phyloP scores from a whole-genome alignment of 2,329 filamentous ascomycete species.

The Calonectria multiphialidica region DNA sequence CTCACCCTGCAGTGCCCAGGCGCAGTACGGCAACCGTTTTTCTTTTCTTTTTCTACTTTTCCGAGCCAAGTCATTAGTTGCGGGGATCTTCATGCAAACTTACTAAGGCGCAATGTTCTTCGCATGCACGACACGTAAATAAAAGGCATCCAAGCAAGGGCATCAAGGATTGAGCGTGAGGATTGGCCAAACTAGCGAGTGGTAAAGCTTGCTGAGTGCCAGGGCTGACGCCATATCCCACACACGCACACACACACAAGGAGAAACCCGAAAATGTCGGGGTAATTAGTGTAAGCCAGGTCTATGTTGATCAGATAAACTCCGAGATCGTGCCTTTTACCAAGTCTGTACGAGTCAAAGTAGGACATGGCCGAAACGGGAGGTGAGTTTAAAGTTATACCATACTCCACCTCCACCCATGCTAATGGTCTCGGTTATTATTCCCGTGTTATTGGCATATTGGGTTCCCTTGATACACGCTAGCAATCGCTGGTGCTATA shows the following conservation, averaged over 20 bases:
- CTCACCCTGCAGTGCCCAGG: not conserved
- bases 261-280: not conserved
- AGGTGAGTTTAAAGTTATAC: not conserved
- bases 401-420: not conserved
- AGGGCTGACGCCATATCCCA: not conserved
- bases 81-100: not conserved
- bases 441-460: slow-evolving; percentile 3
- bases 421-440: not conserved
- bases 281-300: not conserved
- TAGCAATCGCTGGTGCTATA: not conserved
- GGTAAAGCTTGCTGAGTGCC: not conserved
- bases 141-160: not conserved
- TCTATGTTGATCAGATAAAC: too few relatives aligned
- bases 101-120: not conserved
- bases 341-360: too few relatives aligned
- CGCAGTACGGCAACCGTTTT: not conserved
- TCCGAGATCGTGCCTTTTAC: not conserved
- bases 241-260: not conserved
- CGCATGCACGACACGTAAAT: not conserved
- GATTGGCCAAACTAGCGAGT: not conserved
- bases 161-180: not conserved
- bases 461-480: not conserved
- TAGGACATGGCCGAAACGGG: not conserved
- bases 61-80: not conserved
- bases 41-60: not conserved